A percentile compares a stretch with the other conserved stretches of the same genome.
These are phyloP conservation scores for Cenchrus fungigraminus DNA, from an alignment of 176 grass and related monocot genomes.

Conservation along the genomic window DNA sequence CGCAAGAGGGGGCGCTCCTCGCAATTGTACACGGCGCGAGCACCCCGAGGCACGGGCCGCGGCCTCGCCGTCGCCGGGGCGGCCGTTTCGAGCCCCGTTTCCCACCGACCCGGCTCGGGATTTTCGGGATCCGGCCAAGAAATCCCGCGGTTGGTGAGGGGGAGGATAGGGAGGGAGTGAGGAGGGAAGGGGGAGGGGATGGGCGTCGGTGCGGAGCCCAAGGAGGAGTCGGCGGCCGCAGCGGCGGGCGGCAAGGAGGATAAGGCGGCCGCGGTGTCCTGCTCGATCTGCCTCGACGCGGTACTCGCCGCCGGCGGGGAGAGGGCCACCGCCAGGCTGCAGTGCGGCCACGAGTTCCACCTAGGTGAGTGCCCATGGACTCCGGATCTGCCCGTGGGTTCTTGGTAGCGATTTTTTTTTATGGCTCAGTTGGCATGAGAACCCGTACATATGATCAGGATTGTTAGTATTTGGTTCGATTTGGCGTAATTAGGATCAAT, in stretches of 20 bases:
- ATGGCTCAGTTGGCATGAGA: not conserved
- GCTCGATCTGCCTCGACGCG: conserved; percentile 92
- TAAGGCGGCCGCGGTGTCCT: conserved; percentile 48
- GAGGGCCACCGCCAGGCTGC: conserved; percentile 81
- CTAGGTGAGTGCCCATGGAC: conserved; percentile 46
- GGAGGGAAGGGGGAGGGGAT: conserved; percentile 20
- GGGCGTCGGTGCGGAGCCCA: conserved; percentile 47
- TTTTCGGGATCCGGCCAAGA: conserved; percentile 50
- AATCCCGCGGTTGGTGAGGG: conserved; percentile 39
- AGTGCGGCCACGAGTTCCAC: conserved; percentile 97
- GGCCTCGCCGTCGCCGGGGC: conserved; percentile 23
- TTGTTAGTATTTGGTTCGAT: not conserved
- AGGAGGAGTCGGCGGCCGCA: not conserved
- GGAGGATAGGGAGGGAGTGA: not conserved
- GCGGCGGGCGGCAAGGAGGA: conserved; percentile 41
- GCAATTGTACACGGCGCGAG: conserved; percentile 45
- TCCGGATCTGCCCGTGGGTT: conserved; percentile 10
- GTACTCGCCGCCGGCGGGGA: conserved; percentile 60
- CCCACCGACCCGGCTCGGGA: not conserved
- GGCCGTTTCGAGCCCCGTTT: conserved; percentile 26
- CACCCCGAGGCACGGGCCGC: conserved; percentile 28
- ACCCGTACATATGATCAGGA: not conserved
- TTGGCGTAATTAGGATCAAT: not conserved
- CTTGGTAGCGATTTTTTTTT: not conserved
- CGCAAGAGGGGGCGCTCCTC: conserved; percentile 6